Percentiles rank a stretch among this genome's conserved stretches.
These are phyloP conservation scores for Paramecium sonneborni DNA, from an alignment of 73 alveolate genomes.

Conservation along the genomic window DNA sequence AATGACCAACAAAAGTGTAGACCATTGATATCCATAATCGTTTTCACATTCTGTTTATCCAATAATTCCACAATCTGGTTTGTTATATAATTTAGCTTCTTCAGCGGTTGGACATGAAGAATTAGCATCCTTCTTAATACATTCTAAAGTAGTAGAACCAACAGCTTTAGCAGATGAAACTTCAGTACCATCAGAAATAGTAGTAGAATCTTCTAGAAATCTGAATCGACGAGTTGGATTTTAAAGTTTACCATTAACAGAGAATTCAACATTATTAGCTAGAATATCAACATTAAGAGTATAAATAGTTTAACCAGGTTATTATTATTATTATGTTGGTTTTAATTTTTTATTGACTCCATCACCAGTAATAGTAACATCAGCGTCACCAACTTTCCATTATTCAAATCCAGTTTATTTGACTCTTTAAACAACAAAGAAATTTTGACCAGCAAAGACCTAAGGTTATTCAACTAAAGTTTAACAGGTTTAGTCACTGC, in stretches of 20 bases:
- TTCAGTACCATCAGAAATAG: neutral
- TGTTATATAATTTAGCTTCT: neutral
- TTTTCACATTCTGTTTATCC: neutral
- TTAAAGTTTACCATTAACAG: neutral
- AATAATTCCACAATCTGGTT: constrained; percentile 38
- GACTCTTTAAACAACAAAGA: neutral
- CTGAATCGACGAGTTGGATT: constrained; percentile 1
- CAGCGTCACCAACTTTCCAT: constrained; percentile 8
- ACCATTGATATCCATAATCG: neutral
- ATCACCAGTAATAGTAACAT: constrained; percentile 14
- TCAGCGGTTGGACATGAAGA: constrained; percentile 30
- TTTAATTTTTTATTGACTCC: neutral
- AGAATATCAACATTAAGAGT: neutral
- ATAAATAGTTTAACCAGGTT: neutral
- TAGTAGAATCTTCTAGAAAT: neutral
- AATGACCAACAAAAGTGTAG: neutral
- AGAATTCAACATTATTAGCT: neutral
- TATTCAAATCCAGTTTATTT: neutral
- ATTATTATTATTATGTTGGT: neutral
- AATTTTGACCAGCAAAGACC: neutral
- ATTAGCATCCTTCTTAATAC: constrained; percentile 14
- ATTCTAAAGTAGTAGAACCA: neutral
- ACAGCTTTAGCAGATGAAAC: constrained; percentile 22
- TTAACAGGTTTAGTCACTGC: neutral
- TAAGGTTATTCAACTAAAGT: neutral